Evolutionary conservation across 2,329 filamentous ascomycete species (phyloP), one percentile per base, ranked within the genome.

Genomic region (Sporothrix phasma): DNA sequence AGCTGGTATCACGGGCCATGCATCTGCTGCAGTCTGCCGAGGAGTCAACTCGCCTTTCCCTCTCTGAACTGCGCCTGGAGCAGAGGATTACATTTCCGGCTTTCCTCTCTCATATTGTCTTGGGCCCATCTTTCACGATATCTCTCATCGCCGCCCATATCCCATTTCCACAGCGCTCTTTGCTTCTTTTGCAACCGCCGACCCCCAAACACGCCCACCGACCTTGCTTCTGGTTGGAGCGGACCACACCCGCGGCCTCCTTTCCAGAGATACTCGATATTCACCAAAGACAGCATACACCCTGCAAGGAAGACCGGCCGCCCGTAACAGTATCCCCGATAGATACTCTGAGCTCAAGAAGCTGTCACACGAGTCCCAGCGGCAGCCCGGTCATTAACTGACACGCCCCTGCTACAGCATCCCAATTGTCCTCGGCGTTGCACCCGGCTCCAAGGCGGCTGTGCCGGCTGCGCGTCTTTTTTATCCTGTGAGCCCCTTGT

Each of bases 141-240:
- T 15, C 17, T 15, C 31, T 22, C 22, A 43, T 7, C 37, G 24
- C 24, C 13, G 13, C 54, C 31, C 34, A n/a, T 60, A 22, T 26
- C n/a, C 24, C 22, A 8, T 15, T 26, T 15, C 24, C 22, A 8
- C 19, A 37, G 13, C 60, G 22, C 15, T 31, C 34, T 19, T 63
- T 43, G 58, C 53, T 24, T 53, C 53, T 24, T 29, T 54, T 37
- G 8, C 62, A 26, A 41, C 29, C n/a, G 24, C 15, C 19, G 24
- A 34, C 17, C 54, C 26, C 15, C 54, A 17, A 45, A 37, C 54
- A 17, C 26, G 34, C 8, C 13, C n/a, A 64, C 15, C 51, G n/a
- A n/a, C n/a, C 61, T 63, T 24, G 61, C 51, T 7, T 37, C 34
- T 37, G 47, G 51, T 62, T 62, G 60, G 60, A 41, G 60, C 60